phyloP scores from a whole-genome alignment of 192 early-diverging fungal species.

The Spizellomyces sp. region DNA sequence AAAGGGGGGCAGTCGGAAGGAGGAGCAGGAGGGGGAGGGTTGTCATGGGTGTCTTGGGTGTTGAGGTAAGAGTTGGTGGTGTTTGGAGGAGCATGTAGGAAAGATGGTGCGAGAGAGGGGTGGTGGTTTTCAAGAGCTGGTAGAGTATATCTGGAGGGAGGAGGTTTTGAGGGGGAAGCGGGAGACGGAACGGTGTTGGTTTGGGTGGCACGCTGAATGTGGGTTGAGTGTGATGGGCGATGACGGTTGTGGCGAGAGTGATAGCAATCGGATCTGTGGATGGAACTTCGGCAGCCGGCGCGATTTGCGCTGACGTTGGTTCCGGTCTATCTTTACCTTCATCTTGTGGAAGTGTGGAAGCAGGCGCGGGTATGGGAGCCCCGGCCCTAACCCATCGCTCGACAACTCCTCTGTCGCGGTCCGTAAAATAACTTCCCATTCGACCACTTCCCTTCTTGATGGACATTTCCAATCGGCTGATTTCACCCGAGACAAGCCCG shows the following conservation, averaged over 20 bases:
- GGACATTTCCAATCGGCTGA: neutral
- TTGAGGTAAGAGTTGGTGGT: neutral
- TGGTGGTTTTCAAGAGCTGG: neutral
- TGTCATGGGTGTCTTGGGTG: neutral
- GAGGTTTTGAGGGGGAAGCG: neutral
- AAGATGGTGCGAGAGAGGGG: neutral
- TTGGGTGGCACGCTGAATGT: neutral
- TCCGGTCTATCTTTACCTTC: no score
- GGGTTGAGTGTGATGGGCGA: neutral
- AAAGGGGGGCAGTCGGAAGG: neutral
- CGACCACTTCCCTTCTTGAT: constrained; percentile 10
- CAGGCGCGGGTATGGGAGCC: neutral
- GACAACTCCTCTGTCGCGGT: constrained; percentile 11
- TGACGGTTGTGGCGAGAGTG: neutral
- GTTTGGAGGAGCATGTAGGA: neutral
- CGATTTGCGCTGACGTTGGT: neutral
- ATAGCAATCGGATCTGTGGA: no score
- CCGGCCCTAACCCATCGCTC: constrained; percentile 11
- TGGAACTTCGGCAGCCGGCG: neutral
- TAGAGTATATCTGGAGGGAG: neutral
- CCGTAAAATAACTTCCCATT: constrained; percentile 23
- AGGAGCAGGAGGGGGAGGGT: neutral
- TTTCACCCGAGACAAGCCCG: constrained; percentile 1
- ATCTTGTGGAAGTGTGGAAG: neutral
- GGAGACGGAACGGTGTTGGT: neutral